Conservation (phyloP, 495 filamentous ascomycete species). For the Podospora australis region DNA sequence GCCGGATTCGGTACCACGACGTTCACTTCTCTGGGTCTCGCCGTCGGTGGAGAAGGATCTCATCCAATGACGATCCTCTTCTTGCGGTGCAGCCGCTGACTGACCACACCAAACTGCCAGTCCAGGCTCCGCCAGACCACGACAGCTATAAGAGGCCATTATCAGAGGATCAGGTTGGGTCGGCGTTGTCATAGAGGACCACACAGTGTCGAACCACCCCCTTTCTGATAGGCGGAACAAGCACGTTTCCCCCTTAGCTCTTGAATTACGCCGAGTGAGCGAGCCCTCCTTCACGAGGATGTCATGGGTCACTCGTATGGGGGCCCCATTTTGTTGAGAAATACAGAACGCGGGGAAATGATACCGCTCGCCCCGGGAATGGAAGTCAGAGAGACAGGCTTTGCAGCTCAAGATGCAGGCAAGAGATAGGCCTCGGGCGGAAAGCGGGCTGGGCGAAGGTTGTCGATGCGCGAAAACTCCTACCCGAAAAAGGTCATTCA, state of each 20-base stretch:
- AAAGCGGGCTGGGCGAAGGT: not conserved
- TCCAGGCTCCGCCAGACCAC: not conserved
- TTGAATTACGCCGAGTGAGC: constrained; percentile 3
- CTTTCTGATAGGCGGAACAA: constrained; percentile 6
- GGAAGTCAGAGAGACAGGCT: not conserved
- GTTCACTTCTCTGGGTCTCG: constrained; percentile 18
- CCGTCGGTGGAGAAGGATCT: constrained; percentile 13
- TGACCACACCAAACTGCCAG: constrained; percentile 11
- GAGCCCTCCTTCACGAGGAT: not conserved
- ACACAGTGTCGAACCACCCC: constrained; percentile 11
- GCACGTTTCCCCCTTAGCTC: not conserved
- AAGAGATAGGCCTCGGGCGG: not conserved
- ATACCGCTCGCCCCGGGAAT: not conserved
- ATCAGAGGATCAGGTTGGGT: constrained; percentile 5
- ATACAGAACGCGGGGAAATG: not conserved
- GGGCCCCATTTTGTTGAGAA: not conserved
- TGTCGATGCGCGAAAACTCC: not conserved
- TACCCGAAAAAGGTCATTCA: not conserved
- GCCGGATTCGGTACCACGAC: constrained; percentile 24
- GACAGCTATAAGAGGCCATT: constrained; percentile 10
- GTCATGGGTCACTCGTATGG: not conserved
- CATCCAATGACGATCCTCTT: constrained; percentile 19
- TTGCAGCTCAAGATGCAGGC: not conserved
- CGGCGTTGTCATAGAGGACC: constrained; percentile 1
- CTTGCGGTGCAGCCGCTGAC: constrained; percentile 10